Evolutionary conservation across 2,329 filamentous ascomycete species (phyloP).

Genomic region (Aspergillus sclerotialis): DNA sequence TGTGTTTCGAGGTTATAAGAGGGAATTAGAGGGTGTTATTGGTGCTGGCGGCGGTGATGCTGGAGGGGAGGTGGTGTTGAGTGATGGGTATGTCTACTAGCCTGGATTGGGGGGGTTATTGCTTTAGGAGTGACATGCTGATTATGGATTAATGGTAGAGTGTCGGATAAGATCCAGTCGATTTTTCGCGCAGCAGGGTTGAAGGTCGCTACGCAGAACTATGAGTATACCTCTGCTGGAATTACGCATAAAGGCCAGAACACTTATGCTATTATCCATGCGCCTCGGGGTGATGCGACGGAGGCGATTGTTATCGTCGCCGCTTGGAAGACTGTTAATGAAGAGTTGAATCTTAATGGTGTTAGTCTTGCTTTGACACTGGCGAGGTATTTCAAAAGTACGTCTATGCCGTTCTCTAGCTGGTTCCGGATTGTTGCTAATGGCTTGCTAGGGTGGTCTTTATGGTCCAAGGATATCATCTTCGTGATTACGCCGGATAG

Average conservation of each 20-base stretch:
- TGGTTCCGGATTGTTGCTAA: slow-evolving; percentile 9
- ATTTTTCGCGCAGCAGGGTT: slow-evolving; percentile 74
- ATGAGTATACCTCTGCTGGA: slow-evolving; percentile 74
- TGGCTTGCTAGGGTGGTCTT: slow-evolving; percentile 63
- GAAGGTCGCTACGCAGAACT: slow-evolving; percentile 83
- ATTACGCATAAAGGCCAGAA: slow-evolving; percentile 74
- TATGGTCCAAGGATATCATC: slow-evolving; percentile 99
- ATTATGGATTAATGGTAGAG: slow-evolving; percentile 18
- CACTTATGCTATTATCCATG: slow-evolving; percentile 86
- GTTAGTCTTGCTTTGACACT: slow-evolving; percentile 80
- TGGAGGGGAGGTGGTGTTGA: slow-evolving; percentile 12
- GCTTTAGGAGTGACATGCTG: too few species aligned
- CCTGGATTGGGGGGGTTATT: too few species aligned
- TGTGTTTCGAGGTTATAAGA: slow-evolving; percentile 81
- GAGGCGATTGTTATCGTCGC: slow-evolving; percentile 92
- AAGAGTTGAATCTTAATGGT: slow-evolving; percentile 74
- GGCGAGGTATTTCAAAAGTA: slow-evolving; percentile 87
- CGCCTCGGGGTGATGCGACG: slow-evolving; percentile 89
- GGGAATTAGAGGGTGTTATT: slow-evolving; percentile 61
- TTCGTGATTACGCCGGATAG: slow-evolving; percentile 85
- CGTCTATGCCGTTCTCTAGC: slow-evolving; percentile 11
- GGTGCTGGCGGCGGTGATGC: slow-evolving; percentile 20
- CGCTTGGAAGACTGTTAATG: slow-evolving; percentile 77
- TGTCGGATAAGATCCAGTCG: slow-evolving; percentile 65
- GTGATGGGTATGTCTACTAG: too few species aligned